Evolutionary conservation across 2,329 filamentous ascomycete genomes (phyloP).

Genomic region (Aspergillus spinulosporus): DNA sequence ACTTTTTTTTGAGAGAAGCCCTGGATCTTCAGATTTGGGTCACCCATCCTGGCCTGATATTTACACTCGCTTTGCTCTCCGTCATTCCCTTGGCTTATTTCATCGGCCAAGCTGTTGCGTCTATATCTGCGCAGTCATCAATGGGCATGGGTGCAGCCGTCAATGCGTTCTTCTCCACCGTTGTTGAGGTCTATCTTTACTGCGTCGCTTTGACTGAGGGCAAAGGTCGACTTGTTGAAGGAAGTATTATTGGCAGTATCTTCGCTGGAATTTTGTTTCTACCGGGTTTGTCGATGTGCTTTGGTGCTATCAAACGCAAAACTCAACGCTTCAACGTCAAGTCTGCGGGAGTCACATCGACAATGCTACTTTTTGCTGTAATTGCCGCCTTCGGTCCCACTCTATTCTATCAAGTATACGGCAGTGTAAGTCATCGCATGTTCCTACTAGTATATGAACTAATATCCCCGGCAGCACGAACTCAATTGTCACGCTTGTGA

Average conservation of each 20-base stretch:
- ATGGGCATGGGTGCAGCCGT: constrained; percentile 97
- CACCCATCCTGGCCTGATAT: constrained; percentile 82
- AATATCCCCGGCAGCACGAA: constrained; percentile 66
- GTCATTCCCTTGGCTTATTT: constrained; percentile 98
- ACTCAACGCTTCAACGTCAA: constrained; percentile 97
- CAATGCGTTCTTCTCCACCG: constrained; percentile 96
- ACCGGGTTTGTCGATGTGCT: constrained; percentile 96
- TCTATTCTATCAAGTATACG: constrained; percentile 97
- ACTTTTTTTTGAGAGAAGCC: constrained; percentile 70
- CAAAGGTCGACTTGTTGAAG: constrained; percentile 89
- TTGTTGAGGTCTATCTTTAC: constrained; percentile 97
- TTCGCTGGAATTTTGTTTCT: constrained; percentile 95
- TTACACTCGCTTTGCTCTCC: constrained; percentile 78
- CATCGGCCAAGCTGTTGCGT: constrained; percentile 96
- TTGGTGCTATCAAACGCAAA: constrained; percentile 95
- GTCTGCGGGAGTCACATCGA: constrained; percentile 94
- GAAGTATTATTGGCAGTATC: constrained; percentile 95
- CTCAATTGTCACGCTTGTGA: constrained; percentile 73
- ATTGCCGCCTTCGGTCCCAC: constrained; percentile 95
- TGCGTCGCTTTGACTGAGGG: constrained; percentile 90
- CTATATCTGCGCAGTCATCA: constrained; percentile 96
- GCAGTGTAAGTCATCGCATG: constrained; percentile 62
- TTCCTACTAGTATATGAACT: constrained; percentile 5
- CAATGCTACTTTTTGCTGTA: constrained; percentile 94
- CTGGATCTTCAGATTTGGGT: constrained; percentile 70